A percentile compares a stretch with the other conserved stretches of the same genome.
These are phyloP conservation scores for Lasiodiplodia theobromae DNA, from an alignment of 2,329 filamentous ascomycete species.

Conservation along the genomic window DNA sequence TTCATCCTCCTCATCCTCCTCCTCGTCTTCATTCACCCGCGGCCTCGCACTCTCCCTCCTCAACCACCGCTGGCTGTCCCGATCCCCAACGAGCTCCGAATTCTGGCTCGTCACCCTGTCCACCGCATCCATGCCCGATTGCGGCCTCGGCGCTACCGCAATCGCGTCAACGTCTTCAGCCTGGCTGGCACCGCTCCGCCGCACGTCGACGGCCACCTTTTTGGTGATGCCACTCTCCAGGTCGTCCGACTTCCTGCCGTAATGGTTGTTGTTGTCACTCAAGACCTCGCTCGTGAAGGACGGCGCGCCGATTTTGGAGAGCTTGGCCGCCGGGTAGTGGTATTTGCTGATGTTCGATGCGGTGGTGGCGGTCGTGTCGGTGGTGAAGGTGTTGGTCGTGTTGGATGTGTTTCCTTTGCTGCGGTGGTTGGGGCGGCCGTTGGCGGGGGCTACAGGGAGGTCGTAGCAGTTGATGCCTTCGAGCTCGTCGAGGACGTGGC, in stretches of 20 bases:
- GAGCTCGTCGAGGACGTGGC: not conserved
- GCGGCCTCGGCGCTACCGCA: not conserved
- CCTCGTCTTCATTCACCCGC: not conserved
- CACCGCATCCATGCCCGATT: not conserved
- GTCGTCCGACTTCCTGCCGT: not conserved
- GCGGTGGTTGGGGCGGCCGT: not conserved
- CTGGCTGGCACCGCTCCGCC: not conserved
- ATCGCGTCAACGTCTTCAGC: not conserved
- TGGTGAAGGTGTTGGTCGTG: not conserved
- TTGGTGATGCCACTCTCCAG: slow-evolving; percentile 1
- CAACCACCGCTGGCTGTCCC: not conserved
- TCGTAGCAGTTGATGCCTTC: not conserved
- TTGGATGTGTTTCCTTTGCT: no score
- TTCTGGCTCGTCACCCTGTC: not conserved
- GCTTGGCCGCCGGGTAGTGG: not conserved
- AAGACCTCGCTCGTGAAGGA: not conserved
- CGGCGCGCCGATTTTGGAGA: not conserved
- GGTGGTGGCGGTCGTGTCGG: not conserved
- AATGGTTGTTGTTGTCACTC: no score
- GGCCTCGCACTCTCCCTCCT: not conserved
- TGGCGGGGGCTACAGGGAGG: not conserved
- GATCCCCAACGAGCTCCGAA: not conserved
- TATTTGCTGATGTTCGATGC: not conserved
- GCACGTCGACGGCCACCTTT: slow-evolving; percentile 2
- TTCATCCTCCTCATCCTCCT: not conserved